These are phyloP conservation scores for Adenanthera pavonina DNA, from an alignment of 306 rosid species.

Conservation along the genomic window DNA sequence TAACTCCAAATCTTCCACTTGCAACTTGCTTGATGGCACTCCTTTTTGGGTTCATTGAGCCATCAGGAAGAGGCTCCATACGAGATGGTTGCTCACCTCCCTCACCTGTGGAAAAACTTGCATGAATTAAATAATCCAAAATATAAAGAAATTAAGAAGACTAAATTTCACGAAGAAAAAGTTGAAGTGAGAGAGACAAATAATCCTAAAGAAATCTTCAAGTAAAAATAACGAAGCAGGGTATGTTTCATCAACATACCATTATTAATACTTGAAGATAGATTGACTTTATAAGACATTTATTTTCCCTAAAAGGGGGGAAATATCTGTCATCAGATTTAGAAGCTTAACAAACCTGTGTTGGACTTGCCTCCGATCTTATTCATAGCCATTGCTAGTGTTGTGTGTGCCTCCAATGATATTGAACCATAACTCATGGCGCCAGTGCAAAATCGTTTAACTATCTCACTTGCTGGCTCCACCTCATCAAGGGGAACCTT, in stretches of 20 bases:
- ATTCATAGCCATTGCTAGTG: slow-evolving; percentile 95
- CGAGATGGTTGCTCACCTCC: slow-evolving; percentile 99
- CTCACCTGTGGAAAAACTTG: slow-evolving; percentile 66
- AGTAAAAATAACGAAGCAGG: background rate
- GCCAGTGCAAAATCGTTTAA: slow-evolving; percentile 96
- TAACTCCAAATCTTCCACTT: slow-evolving; percentile 99
- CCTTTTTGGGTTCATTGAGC: slow-evolving; percentile 92
- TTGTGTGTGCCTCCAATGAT: slow-evolving; percentile 93
- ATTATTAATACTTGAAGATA: background rate
- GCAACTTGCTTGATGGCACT: slow-evolving; percentile 98
- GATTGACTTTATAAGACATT: background rate
- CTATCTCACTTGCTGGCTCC: slow-evolving; percentile 92
- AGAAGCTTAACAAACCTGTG: slow-evolving; percentile 68
- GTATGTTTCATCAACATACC: background rate
- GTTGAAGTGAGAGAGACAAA: background rate
- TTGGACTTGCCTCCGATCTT: slow-evolving; percentile 95
- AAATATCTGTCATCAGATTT: slow-evolving; percentile 18
- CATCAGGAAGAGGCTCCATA: slow-evolving; percentile 92
- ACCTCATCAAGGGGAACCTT: slow-evolving; percentile 88
- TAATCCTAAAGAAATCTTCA: background rate
- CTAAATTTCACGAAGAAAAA: slow-evolving; percentile 6
- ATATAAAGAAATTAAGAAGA: slow-evolving; percentile 15
- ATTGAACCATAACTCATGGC: slow-evolving; percentile 99
- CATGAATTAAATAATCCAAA: slow-evolving; percentile 27
- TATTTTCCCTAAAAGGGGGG: background rate